Evolutionary conservation across 495 filamentous ascomycete genomes (phyloP), one percentile per base, ranked within the genome.

Genomic region (Neurospora cerealis): DNA sequence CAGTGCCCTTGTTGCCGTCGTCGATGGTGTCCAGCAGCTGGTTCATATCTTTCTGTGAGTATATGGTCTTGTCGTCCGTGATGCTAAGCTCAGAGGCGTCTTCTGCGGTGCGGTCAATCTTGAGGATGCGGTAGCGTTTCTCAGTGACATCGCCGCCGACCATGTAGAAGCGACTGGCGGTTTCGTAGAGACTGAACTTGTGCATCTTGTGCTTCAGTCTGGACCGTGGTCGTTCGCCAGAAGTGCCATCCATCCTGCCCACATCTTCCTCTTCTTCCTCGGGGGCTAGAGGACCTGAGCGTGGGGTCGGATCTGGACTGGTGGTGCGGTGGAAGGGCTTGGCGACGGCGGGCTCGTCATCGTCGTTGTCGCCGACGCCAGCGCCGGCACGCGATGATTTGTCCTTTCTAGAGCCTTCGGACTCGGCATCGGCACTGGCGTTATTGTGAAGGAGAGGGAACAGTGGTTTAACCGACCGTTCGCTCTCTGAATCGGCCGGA

Each of bases 171-270:
- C 94, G 88, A 44, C 90, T 93, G 2, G 93, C 90, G 3, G 96
- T 99, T 84, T 98, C 95, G 81, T 98, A 98, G 41, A 99, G 84
- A 3, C 92, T 95, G 82, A 96, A 98, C 77, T 93, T 94, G 85
- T 97, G 93, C 93, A 99, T 97, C 75, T 93, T 91, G 81, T 90
- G 90, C 40, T 93, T 87, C 9, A 90, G 87, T 48, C 92, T 60
- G 3, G 81, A 74, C 28, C 75, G 74, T 5, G 74, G 70, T 2
- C 72, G 73, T 13, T 60, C 70, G 2, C 74, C 76, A 21, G 75
- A 37, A 8, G 69, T 76, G 70, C 76, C 80, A 36, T 74, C 74
- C 24, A 72, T 69, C 77, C 80, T 66, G 76, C 85, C 73, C 77
- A 83, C 78, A 83, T 90, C 77, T 84, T 86, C 76, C 79, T 85